phyloP scores from a whole-genome alignment of 1,284 basidiomycete species.

The Austroboletus novae-zelandiae region DNA sequence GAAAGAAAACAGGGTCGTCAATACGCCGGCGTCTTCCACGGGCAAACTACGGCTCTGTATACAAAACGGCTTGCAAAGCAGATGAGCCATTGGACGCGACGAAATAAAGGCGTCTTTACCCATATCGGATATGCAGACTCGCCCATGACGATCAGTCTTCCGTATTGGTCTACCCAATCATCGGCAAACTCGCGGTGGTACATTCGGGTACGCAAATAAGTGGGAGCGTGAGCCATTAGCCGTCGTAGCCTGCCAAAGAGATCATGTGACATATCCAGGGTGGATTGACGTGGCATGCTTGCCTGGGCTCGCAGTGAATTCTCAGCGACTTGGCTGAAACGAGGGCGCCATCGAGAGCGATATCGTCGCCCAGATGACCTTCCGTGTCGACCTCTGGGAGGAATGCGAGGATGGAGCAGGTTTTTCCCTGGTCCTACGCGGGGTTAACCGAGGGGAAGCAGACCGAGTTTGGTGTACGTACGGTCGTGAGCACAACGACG shows the following conservation, averaged over 20 bases:
- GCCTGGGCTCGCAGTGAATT: constrained; percentile 30
- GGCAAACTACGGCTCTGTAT: constrained; percentile 35
- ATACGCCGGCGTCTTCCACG: constrained; percentile 43
- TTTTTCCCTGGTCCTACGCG: constrained; percentile 27
- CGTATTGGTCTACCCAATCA: constrained; percentile 37
- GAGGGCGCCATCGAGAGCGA: constrained; percentile 13
- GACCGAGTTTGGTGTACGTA: constrained; percentile 8
- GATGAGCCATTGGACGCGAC: constrained; percentile 5
- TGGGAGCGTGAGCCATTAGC: constrained; percentile 19
- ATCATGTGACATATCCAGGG: neutral
- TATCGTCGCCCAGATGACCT: constrained; percentile 11
- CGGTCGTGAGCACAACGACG: constrained; percentile 22
- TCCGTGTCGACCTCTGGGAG: constrained; percentile 26
- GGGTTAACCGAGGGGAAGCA: constrained; percentile 6
- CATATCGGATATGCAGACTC: constrained; percentile 49
- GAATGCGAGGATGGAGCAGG: constrained; percentile 24
- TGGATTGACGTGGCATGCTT: neutral
- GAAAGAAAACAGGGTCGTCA: constrained; percentile 44
- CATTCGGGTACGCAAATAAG: constrained; percentile 26
- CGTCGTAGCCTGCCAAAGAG: constrained; percentile 21
- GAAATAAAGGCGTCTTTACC: constrained; percentile 14
- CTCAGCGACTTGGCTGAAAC: constrained; percentile 17
- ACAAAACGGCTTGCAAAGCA: constrained; percentile 30
- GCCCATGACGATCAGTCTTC: constrained; percentile 43
- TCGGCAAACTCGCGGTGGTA: constrained; percentile 29